phyloP scores from a whole-genome alignment of 2,329 filamentous ascomycete genomes.

The Trichoderma lentiforme region DNA sequence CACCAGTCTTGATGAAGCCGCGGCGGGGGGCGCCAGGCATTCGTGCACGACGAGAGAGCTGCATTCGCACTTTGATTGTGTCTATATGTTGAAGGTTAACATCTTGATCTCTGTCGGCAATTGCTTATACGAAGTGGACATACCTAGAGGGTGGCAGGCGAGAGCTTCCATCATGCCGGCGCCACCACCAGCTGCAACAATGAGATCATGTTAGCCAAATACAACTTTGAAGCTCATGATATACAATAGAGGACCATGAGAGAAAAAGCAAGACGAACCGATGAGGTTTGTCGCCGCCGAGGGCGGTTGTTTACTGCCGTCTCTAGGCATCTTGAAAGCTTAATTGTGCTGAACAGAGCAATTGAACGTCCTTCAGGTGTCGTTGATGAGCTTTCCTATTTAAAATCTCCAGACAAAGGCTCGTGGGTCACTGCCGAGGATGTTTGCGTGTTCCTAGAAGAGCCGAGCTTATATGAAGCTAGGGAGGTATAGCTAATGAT shows the following conservation, averaged over 20 bases:
- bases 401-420: not conserved
- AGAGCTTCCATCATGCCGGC: conserved; percentile 99
- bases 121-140: conserved; percentile 13
- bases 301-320: conserved; percentile 65
- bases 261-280: conserved; percentile 51
- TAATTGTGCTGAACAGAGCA: not conserved
- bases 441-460: not conserved
- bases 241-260: not conserved
- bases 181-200: conserved; percentile 74
- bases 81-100: conserved; percentile 47
- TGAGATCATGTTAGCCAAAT: conserved; percentile 17
- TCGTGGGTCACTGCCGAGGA: conserved; percentile 12
- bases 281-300: conserved; percentile 89
- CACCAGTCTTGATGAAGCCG: conserved; percentile 82
- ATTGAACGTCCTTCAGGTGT: not conserved
- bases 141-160: conserved; percentile 89
- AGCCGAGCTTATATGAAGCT: conserved; percentile 14
- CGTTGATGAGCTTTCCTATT: not conserved
- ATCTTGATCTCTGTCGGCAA: not conserved
- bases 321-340: conserved; percentile 33
- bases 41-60: conserved; percentile 83
- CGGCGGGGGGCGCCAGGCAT: conserved; percentile 80
- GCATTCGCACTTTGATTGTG: conserved; percentile 99
- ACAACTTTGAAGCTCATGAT: conserved; percentile 14
- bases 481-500: not conserved